Evolutionary conservation across 192 early-diverging fungal species (phyloP).

Genomic region (Podila horticola): DNA sequence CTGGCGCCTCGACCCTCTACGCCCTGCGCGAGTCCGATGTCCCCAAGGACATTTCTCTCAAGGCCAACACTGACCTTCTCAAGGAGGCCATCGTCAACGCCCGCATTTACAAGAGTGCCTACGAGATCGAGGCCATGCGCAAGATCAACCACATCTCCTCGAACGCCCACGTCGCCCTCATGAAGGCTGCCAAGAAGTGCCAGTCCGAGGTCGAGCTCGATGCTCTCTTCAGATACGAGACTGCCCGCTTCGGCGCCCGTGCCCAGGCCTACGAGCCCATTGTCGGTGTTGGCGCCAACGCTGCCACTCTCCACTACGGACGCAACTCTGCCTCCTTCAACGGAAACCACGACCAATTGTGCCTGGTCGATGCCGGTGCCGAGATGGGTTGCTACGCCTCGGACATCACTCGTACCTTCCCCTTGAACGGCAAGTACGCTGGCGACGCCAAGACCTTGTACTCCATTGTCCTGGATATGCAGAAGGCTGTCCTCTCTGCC

Average conservation of each 20-base stretch:
- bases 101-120: conserved; percentile 86
- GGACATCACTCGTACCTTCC: conserved; percentile 93
- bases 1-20: conserved; percentile 61
- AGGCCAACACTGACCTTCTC: conserved; percentile 39
- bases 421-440: conserved; percentile 79
- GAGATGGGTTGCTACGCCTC: conserved; percentile 85
- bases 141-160: conserved; percentile 77
- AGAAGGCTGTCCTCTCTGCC: conserved; percentile 76
- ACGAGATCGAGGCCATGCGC: conserved; percentile 83
- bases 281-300: conserved; percentile 80
- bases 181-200: conserved; percentile 73
- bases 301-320: conserved; percentile 88
- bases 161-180: conserved; percentile 83
- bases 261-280: conserved; percentile 91
- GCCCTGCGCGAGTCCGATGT: conserved; percentile 60
- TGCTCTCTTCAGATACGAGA: conserved; percentile 82
- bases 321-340: conserved; percentile 70
- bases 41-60: conserved; percentile 25
- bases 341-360: conserved; percentile 47
- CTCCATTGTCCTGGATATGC: conserved; percentile 83
- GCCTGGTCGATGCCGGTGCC: conserved; percentile 90
- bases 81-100: conserved; percentile 74
- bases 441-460: conserved; percentile 83
- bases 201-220: conserved; percentile 80
- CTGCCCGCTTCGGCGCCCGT: conserved; percentile 69